A percentile compares a stretch with the other conserved stretches of the same genome.
Evolutionary conservation across 495 filamentous ascomycete genomes (phyloP).

Genomic region (Talaromyces adpressus): DNA sequence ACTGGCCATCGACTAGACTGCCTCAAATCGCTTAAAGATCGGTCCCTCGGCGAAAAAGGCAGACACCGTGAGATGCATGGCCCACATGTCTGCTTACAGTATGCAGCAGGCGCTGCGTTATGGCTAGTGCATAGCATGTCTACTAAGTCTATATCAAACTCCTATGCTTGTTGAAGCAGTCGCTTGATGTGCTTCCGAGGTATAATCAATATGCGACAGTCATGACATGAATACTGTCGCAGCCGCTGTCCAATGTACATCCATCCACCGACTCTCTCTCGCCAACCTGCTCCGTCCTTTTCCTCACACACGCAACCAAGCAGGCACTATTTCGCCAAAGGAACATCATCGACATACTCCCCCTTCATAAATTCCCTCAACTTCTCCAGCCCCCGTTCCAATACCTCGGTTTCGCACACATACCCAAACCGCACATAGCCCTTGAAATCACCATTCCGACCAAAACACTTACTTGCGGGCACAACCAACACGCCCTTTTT

Average conservation of each 20-base stretch:
- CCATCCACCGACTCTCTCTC: background rate
- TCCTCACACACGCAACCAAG: background rate
- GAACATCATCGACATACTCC: conserved; percentile 44
- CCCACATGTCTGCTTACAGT: too few species aligned
- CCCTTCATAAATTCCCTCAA: conserved; percentile 57
- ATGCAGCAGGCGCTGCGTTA: background rate
- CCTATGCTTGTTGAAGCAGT: background rate
- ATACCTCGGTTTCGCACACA: conserved; percentile 62
- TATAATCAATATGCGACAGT: background rate
- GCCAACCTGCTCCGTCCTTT: background rate
- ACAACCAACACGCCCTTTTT: conserved; percentile 73
- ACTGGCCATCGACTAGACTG: background rate
- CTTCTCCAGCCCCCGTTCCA: conserved; percentile 58
- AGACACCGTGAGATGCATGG: background rate
- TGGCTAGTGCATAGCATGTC: background rate
- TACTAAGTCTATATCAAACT: background rate
- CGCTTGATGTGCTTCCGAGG: background rate
- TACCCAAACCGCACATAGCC: conserved; percentile 79
- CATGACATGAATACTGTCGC: background rate
- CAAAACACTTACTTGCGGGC: conserved; percentile 73
- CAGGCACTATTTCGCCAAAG: conserved; percentile 22
- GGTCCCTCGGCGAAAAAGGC: background rate
- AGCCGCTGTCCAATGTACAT: background rate
- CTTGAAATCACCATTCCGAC: conserved; percentile 57
- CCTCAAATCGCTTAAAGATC: background rate